Evolutionary conservation across 148 eudicot species (phyloP).

Genomic region (Persicaria maculosa): DNA sequence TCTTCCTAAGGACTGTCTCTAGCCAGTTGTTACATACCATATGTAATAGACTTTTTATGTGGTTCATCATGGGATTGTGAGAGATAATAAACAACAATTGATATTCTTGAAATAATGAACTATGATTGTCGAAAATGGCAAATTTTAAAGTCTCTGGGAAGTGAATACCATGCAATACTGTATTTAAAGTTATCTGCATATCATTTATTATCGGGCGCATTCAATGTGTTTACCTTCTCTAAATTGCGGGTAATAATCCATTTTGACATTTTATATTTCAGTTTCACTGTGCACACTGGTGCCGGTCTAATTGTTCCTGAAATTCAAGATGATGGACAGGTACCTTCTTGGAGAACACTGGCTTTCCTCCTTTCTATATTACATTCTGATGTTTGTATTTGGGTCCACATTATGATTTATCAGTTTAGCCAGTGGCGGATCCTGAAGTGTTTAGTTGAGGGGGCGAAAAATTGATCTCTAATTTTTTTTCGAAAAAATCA

Average conservation of each 20-base stretch:
- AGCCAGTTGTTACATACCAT: no score
- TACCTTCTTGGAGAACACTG: constrained; percentile 14
- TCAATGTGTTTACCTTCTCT: constrained; percentile 12
- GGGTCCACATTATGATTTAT: neutral
- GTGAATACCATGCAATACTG: neutral
- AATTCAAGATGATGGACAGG: constrained; percentile 89
- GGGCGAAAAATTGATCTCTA: no score
- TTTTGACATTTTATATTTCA: constrained; percentile 23
- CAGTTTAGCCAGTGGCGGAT: no score
- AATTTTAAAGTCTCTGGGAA: neutral
- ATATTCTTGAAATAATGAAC: neutral
- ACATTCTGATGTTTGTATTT: neutral
- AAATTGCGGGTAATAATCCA: neutral
- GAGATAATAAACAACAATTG: neutral
- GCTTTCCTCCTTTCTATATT: neutral
- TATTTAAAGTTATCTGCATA: neutral
- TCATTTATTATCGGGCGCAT: neutral
- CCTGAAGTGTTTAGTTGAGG: no score
- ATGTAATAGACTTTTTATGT: neutral
- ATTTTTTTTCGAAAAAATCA: no score
- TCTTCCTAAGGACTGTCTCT: neutral
- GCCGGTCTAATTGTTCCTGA: constrained; percentile 96
- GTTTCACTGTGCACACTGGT: constrained; percentile 93
- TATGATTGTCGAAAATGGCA: neutral
- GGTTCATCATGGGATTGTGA: neutral